phyloP scores from a whole-genome alignment of 768 basidiomycete genomes.

The Strobilomyces dryophilus region DNA sequence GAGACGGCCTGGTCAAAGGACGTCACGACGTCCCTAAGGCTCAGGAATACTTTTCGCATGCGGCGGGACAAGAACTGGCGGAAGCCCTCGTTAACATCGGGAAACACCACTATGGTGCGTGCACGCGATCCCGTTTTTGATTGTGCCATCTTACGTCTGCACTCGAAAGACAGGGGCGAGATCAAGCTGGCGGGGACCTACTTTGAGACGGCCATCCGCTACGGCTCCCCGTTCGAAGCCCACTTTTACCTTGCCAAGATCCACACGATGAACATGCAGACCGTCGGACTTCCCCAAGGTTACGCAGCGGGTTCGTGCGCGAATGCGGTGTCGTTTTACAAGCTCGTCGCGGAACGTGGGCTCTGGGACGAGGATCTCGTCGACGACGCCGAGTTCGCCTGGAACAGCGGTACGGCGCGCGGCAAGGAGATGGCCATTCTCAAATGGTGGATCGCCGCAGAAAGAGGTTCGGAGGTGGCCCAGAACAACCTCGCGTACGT shows the following conservation, averaged over 20 bases:
- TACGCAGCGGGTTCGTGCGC: slow-evolving; percentile 75
- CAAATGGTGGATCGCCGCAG: slow-evolving; percentile 93
- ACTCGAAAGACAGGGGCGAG: slow-evolving; percentile 61
- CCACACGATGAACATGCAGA: slow-evolving; percentile 54
- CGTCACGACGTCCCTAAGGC: slow-evolving; percentile 67
- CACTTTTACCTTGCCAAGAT: slow-evolving; percentile 91
- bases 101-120: slow-evolving; percentile 66
- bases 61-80: slow-evolving; percentile 83
- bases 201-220: slow-evolving; percentile 81
- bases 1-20: slow-evolving; percentile 78
- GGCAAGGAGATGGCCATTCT: slow-evolving; percentile 83
- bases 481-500: slow-evolving; percentile 95
- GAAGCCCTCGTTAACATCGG: slow-evolving; percentile 92
- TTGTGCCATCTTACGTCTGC: slow-evolving; percentile 4
- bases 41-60: slow-evolving; percentile 62
- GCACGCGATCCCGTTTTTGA: neutral
- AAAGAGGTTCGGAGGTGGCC: slow-evolving; percentile 86
- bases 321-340: slow-evolving; percentile 89
- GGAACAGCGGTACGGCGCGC: slow-evolving; percentile 64
- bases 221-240: slow-evolving; percentile 91
- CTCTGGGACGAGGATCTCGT: slow-evolving; percentile 81
- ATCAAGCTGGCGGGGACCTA: slow-evolving; percentile 58
- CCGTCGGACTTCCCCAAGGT: slow-evolving; percentile 39
- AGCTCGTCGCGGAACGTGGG: slow-evolving; percentile 88
- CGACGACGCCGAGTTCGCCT: slow-evolving; percentile 72